Evolutionary conservation across 1,284 basidiomycete genomes (phyloP).

Genomic region (Golubevia sp.): DNA sequence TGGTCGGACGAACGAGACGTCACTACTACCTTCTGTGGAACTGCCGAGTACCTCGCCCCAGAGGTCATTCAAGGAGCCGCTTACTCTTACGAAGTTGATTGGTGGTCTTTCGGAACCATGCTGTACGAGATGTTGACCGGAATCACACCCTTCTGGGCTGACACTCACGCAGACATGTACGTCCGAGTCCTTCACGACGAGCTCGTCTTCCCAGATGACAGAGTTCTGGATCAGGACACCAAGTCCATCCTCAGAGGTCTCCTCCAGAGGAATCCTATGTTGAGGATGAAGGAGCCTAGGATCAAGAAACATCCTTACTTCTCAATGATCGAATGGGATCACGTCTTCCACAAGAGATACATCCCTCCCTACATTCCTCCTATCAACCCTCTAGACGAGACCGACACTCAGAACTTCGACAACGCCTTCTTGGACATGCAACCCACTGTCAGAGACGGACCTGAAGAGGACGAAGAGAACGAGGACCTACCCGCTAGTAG

Average conservation of each 20-base stretch:
- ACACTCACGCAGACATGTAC: constrained; percentile 94
- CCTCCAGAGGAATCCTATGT: constrained; percentile 84
- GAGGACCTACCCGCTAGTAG: no score
- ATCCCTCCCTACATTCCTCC: constrained; percentile 97
- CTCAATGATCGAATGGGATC: constrained; percentile 91
- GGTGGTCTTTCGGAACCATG: constrained; percentile 98
- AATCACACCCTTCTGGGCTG: constrained; percentile 90
- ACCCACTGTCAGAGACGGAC: constrained; percentile 29
- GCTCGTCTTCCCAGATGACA: constrained; percentile 83
- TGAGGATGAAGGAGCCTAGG: constrained; percentile 86
- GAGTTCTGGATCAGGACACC: constrained; percentile 88
- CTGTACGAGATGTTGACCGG: constrained; percentile 91
- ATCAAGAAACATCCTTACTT: constrained; percentile 95
- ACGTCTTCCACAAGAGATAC: constrained; percentile 91
- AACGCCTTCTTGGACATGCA: constrained; percentile 89
- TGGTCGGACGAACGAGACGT: constrained; percentile 64
- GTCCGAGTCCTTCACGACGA: constrained; percentile 84
- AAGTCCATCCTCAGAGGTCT: constrained; percentile 92
- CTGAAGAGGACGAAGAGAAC: constrained; percentile 5
- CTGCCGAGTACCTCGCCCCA: constrained; percentile 36
- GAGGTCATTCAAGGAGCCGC: constrained; percentile 82
- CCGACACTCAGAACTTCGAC: constrained; percentile 97
- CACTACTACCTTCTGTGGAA: constrained; percentile 81
- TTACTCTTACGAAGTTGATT: constrained; percentile 93
- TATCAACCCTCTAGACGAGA: constrained; percentile 87